Conservation (phyloP, 805 yeast genomes). For the Spathaspora hagerdaliae region DNA sequence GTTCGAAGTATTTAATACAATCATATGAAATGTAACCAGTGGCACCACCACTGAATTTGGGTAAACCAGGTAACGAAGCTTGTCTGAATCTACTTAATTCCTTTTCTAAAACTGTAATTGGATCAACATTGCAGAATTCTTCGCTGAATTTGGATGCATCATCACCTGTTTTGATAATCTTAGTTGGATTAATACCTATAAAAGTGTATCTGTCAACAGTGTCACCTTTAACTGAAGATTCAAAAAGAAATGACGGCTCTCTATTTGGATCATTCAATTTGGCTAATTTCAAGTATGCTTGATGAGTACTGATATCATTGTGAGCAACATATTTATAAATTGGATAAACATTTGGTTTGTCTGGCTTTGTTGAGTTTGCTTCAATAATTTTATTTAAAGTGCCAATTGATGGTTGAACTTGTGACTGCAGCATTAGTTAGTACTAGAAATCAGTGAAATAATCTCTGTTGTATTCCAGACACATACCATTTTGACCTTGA, state of each 20-base stretch:
- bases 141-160: conserved; percentile 27
- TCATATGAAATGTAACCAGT: conserved; percentile 94
- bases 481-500: too few relatives aligned
- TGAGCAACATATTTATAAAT: conserved; percentile 70
- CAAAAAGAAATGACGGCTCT: conserved; percentile 75
- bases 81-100: conserved; percentile 66
- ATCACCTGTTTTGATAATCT: conserved; percentile 80
- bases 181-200: conserved; percentile 81
- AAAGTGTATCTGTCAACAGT: conserved; percentile 87
- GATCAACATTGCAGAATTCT: conserved; percentile 61
- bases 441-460: too few relatives aligned
- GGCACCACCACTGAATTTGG: conserved; percentile 91
- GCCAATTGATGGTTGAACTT: conserved; percentile 35
- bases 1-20: conserved; percentile 95
- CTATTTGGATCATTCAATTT: conserved; percentile 51
- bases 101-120: conserved; percentile 66
- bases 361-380: conserved; percentile 6
- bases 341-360: conserved; percentile 69
- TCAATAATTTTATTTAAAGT: conserved; percentile 24
- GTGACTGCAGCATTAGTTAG: not conserved
- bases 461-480: too few relatives aligned
- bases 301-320: conserved; percentile 82
- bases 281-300: conserved; percentile 82
- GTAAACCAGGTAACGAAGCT: conserved; percentile 77
- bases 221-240: conserved; percentile 86